Conservation (phyloP, 2,329 filamentous ascomycete genomes). For the Thielaviopsis musarum region DNA sequence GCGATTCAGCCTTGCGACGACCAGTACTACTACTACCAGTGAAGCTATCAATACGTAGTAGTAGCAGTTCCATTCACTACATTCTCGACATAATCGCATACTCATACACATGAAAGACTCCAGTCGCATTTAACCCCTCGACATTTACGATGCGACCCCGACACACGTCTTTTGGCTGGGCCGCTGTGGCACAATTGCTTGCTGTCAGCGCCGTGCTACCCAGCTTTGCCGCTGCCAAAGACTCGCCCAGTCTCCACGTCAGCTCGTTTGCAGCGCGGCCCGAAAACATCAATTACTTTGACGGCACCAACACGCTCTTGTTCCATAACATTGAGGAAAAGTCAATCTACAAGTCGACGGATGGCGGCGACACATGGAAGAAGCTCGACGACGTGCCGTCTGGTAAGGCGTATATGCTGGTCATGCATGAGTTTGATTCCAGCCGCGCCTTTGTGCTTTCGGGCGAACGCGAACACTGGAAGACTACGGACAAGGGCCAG, state of each 20-base stretch:
- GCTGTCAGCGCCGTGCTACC: conserved; percentile 3
- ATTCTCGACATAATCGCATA: neutral
- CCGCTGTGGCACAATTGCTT: conserved; percentile 7
- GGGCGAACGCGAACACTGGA: conserved; percentile 53
- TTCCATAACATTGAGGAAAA: conserved; percentile 49
- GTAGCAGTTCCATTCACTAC: neutral
- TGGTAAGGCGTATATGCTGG: conserved; percentile 43
- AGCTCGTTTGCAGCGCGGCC: conserved; percentile 52
- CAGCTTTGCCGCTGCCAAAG: conserved; percentile 27
- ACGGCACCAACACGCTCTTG: conserved; percentile 68
- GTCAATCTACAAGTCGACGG: conserved; percentile 58
- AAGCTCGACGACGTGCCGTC: conserved; percentile 46
- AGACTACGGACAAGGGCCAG: conserved; percentile 67
- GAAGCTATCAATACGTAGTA: neutral
- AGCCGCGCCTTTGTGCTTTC: conserved; percentile 70
- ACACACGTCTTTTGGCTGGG: conserved; percentile 7
- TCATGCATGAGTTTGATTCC: conserved; percentile 64
- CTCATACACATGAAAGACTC: neutral
- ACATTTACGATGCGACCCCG: conserved; percentile 7
- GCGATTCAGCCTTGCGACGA: neutral
- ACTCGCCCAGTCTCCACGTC: conserved; percentile 47
- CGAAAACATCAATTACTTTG: conserved; percentile 68
- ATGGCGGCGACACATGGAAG: conserved; percentile 69
- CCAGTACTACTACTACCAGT: neutral
- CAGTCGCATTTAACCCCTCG: neutral